Evolutionary conservation across 2,329 filamentous ascomycete genomes (phyloP).

Genomic region (Coniochaeta sp.): DNA sequence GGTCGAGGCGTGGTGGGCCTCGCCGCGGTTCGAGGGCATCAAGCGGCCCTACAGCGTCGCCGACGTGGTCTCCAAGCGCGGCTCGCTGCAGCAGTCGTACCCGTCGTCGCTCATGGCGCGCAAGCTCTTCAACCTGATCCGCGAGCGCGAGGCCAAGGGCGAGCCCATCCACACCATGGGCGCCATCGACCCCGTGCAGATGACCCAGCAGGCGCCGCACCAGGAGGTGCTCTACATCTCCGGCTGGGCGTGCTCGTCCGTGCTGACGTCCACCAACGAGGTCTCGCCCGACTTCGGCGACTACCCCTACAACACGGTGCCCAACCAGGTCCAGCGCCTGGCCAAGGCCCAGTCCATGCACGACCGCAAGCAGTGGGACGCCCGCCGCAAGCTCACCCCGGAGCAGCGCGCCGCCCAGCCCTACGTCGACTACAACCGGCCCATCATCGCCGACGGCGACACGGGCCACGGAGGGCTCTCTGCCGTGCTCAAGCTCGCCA

Average conservation of each 20-base stretch:
- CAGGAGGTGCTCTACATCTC: conserved; percentile 96
- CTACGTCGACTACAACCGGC: conserved; percentile 86
- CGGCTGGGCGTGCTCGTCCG: conserved; percentile 93
- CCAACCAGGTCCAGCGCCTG: conserved; percentile 92
- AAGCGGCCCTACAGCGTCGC: conserved; percentile 84
- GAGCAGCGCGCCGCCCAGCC: conserved; percentile 68
- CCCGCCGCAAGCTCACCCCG: conserved; percentile 67
- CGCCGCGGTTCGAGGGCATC: conserved; percentile 79
- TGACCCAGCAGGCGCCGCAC: conserved; percentile 95
- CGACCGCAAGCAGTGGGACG: conserved; percentile 91
- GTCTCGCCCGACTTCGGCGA: conserved; percentile 97
- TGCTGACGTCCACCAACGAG: conserved; percentile 91
- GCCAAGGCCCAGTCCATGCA: conserved; percentile 97
- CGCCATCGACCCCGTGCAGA: conserved; percentile 96
- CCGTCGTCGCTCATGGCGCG: conserved; percentile 91
- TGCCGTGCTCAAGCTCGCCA: conserved; percentile 90
- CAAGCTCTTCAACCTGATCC: conserved; percentile 86
- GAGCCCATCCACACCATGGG: conserved; percentile 96
- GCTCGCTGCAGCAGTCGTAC: conserved; percentile 78
- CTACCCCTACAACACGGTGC: conserved; percentile 98
- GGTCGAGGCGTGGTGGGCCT: conserved; percentile 86
- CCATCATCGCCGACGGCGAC: conserved; percentile 94
- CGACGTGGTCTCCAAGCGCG: conserved; percentile 90
- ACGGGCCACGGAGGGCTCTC: conserved; percentile 91
- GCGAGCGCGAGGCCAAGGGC: conserved; percentile 67